phyloP scores from a whole-genome alignment of 140 eudicot species.

The Cichorium intybus region DNA sequence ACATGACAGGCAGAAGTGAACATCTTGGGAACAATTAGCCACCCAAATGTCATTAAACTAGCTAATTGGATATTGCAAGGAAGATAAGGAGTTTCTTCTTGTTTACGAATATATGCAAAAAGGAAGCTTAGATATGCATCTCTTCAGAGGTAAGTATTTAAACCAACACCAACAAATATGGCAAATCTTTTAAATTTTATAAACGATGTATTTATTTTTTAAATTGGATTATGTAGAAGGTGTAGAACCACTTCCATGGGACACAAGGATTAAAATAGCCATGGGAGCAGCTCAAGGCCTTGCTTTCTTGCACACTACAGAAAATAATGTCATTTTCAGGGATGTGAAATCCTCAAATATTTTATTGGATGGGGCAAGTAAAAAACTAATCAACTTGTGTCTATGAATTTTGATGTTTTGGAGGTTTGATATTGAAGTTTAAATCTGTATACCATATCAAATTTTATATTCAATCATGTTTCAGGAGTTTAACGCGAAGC shows the following conservation, averaged over 20 bases:
- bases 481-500: conserved; percentile 52
- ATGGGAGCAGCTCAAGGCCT: conserved; percentile 56
- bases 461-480: neutral
- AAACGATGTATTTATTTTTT: too few relatives aligned
- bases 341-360: conserved; percentile 56
- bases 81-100: conserved; percentile 24
- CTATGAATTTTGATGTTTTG: too few relatives aligned
- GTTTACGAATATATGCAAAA: too few relatives aligned
- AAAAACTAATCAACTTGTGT: conserved; percentile 6
- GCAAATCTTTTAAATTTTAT: too few relatives aligned
- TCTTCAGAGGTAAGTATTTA: conserved; percentile 23
- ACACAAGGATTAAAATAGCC: conserved; percentile 42
- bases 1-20: too few relatives aligned
- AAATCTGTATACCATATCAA: neutral
- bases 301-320: conserved; percentile 41
- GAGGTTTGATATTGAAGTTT: too few relatives aligned
- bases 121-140: too few relatives aligned
- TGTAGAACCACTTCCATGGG: conserved; percentile 49
- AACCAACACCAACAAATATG: too few relatives aligned
- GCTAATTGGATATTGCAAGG: conserved; percentile 31
- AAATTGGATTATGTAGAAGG: too few relatives aligned
- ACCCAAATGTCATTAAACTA: conserved; percentile 27
- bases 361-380: conserved; percentile 40
- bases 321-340: conserved; percentile 45
- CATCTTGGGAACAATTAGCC: conserved; percentile 28